Evolutionary conservation across 1,284 basidiomycete species (phyloP).

Genomic region (Sparassis latifolia): DNA sequence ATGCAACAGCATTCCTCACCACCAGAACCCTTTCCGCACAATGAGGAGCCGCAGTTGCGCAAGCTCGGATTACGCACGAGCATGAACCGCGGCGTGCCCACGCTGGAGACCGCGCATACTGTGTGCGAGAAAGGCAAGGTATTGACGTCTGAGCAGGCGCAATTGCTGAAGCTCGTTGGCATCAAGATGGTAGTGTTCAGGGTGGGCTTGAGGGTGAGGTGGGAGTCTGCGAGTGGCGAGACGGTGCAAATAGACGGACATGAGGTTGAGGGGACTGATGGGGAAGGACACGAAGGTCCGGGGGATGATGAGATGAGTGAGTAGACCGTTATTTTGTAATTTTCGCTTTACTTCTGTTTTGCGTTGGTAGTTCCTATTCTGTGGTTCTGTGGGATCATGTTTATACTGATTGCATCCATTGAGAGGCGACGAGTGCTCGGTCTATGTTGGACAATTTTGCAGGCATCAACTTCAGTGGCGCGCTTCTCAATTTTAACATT

Average conservation of each 20-base stretch:
- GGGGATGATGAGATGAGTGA: slow-evolving; percentile 38
- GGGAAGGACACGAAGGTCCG: slow-evolving; percentile 28
- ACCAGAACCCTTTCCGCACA: slow-evolving; percentile 88
- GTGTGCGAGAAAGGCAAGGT: slow-evolving; percentile 82
- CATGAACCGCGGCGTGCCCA: slow-evolving; percentile 86
- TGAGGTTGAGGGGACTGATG: slow-evolving; percentile 27
- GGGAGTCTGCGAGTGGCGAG: slow-evolving; percentile 68
- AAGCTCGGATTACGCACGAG: slow-evolving; percentile 85
- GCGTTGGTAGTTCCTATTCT: too few species aligned
- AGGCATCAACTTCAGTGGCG: too few species aligned
- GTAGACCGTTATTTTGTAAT: slow-evolving; percentile 12
- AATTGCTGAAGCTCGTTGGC: slow-evolving; percentile 83
- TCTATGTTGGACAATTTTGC: too few species aligned
- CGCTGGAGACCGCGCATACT: slow-evolving; percentile 72
- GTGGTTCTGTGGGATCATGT: too few species aligned
- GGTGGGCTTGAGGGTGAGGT: slow-evolving; percentile 66
- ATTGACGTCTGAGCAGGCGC: slow-evolving; percentile 80
- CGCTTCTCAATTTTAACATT: too few species aligned
- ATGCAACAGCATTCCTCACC: slow-evolving; percentile 70
- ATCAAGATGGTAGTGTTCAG: slow-evolving; percentile 82
- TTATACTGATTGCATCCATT: too few species aligned
- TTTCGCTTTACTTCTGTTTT: too few species aligned
- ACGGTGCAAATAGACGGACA: slow-evolving; percentile 53
- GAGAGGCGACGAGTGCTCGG: too few species aligned
- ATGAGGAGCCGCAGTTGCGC: slow-evolving; percentile 93